A percentile compares a stretch with the other conserved stretches of the same genome.
These are phyloP conservation scores for Kockovaella imperatae DNA, from an alignment of 768 basidiomycete genomes.

Conservation along the genomic window DNA sequence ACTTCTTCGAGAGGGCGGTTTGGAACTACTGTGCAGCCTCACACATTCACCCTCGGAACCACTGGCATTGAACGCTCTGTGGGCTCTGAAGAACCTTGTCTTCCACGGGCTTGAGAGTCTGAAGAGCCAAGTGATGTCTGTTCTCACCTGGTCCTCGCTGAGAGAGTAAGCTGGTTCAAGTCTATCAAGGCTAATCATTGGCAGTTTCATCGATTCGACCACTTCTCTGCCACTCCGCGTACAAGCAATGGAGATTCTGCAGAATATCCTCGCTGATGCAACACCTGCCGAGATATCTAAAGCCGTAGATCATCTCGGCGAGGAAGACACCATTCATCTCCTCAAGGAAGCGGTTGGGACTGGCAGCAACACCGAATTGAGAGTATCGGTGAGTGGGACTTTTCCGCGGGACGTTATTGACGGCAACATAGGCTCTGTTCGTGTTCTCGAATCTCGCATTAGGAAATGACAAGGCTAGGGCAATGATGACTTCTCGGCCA, in stretches of 20 bases:
- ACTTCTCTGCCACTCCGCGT: constrained; percentile 13
- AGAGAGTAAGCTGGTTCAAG: constrained; percentile 49
- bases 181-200: not conserved
- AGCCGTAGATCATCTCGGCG: constrained; percentile 20
- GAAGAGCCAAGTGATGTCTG: constrained; percentile 61
- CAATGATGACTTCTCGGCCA: constrained; percentile 13
- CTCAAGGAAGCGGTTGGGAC: constrained; percentile 13
- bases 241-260: constrained; percentile 27
- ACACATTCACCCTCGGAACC: constrained; percentile 53
- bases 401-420: not conserved
- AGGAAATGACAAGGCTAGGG: constrained; percentile 24
- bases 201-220: constrained; percentile 5
- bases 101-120: constrained; percentile 56
- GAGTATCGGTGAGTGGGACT: constrained; percentile 17
- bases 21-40: constrained; percentile 59
- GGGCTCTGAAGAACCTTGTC: constrained; percentile 79
- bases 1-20: constrained; percentile 60
- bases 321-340: constrained; percentile 16
- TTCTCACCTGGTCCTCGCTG: constrained; percentile 60
- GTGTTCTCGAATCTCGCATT: constrained; percentile 29
- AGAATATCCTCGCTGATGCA: constrained; percentile 32
- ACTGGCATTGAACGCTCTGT: constrained; percentile 64
- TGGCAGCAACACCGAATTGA: constrained; percentile 13
- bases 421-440: constrained; percentile 15
- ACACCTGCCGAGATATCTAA: constrained; percentile 18